These are phyloP conservation scores for Lepidium africanum DNA, from an alignment of 345 rosid genomes.

Conservation along the genomic window DNA sequence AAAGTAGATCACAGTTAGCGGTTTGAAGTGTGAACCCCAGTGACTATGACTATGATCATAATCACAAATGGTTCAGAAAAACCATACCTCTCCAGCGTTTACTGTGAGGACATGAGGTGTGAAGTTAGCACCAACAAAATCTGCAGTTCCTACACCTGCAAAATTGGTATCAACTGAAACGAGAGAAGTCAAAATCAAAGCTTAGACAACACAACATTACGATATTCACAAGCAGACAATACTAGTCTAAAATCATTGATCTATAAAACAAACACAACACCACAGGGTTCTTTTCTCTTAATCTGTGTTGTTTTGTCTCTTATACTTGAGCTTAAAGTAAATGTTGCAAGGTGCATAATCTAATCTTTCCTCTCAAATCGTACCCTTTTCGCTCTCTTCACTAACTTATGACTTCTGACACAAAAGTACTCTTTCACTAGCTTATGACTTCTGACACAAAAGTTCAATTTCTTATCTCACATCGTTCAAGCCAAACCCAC, in stretches of 20 bases:
- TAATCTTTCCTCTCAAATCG: background rate
- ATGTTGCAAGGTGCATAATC: background rate
- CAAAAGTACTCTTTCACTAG: background rate
- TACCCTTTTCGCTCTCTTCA: background rate
- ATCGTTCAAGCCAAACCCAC: slow-evolving; percentile 3
- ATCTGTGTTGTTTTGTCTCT: background rate
- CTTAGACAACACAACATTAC: background rate
- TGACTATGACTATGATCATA: background rate
- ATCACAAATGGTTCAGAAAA: background rate
- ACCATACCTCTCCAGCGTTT: slow-evolving; percentile 81
- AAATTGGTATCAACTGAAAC: slow-evolving; percentile 16
- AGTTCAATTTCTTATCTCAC: background rate
- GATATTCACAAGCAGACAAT: background rate
- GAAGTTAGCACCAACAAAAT: slow-evolving; percentile 83
- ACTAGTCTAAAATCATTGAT: background rate
- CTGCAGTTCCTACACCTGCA: slow-evolving; percentile 48
- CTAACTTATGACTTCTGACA: slow-evolving; percentile 8
- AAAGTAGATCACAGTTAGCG: background rate
- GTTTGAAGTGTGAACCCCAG: background rate
- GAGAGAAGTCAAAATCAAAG: background rate
- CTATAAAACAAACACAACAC: background rate
- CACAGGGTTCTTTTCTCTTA: background rate
- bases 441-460: slow-evolving; percentile 7
- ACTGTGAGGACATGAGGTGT: slow-evolving; percentile 83
- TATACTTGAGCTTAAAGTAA: background rate